Percentiles rank a stretch among this genome's conserved stretches.
phyloP scores from a whole-genome alignment of 2,329 filamentous ascomycete species.

The Arachnopeziza araneosa region DNA sequence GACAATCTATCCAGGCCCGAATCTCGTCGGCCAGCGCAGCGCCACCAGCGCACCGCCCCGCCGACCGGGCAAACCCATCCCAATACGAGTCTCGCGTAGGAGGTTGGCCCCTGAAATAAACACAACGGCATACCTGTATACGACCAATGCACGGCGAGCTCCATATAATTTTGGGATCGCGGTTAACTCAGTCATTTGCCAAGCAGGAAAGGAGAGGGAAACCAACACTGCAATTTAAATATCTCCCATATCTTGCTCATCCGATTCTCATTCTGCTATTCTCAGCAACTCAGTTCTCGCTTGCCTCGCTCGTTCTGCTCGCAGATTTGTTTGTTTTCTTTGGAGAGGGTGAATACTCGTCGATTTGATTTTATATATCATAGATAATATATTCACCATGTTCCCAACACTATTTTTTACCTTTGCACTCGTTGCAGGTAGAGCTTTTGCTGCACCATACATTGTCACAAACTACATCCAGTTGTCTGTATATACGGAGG shows the following conservation, averaged over 20 bases:
- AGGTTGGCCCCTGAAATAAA: too few relatives aligned
- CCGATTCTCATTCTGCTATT: neutral
- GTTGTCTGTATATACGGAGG: slow-evolving; percentile 13
- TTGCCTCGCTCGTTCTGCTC: neutral
- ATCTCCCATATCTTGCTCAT: neutral
- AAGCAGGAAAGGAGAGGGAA: neutral
- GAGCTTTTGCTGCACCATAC: slow-evolving; percentile 16
- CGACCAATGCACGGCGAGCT: neutral
- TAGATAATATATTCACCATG: slow-evolving; percentile 2
- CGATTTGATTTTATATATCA: slow-evolving; percentile 3
- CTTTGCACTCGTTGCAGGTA: slow-evolving; percentile 5
- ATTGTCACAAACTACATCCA: slow-evolving; percentile 17
- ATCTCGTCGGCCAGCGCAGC: too few relatives aligned
- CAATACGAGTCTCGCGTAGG: neutral
- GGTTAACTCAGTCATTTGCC: neutral
- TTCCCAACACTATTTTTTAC: neutral
- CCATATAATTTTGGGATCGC: neutral
- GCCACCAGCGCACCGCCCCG: neutral
- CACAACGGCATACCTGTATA: neutral
- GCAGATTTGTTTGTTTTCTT: neutral
- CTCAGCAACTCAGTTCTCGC: neutral
- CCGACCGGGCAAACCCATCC: neutral
- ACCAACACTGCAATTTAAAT: neutral
- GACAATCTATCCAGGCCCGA: too few relatives aligned
- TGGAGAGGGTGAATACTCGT: slow-evolving; percentile 15